These are phyloP conservation scores for Ceratopteris richardii DNA, from an alignment of 75 land plant species.

Conservation along the genomic window DNA sequence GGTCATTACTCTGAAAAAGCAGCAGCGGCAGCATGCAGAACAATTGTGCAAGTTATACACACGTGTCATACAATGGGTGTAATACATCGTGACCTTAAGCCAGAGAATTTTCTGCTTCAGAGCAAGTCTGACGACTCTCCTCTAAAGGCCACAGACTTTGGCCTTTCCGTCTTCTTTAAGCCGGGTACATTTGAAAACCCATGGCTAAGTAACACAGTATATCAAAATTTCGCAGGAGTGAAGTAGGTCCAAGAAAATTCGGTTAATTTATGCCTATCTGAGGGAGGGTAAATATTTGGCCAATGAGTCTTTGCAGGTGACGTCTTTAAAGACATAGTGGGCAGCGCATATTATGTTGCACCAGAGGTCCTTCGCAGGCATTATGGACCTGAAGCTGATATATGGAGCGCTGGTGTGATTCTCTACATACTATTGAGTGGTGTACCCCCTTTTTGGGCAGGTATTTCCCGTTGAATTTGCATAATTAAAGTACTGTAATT, in stretches of 20 bases:
- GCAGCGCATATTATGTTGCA: constrained; percentile 57
- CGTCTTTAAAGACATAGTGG: constrained; percentile 35
- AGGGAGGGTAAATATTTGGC: not conserved
- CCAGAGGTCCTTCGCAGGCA: constrained; percentile 38
- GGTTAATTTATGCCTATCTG: no score
- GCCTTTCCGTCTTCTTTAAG: constrained; percentile 20
- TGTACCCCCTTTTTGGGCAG: constrained; percentile 61
- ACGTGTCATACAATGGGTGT: constrained; percentile 24
- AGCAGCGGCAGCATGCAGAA: constrained; percentile 18
- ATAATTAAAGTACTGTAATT: not conserved
- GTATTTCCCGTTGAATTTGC: constrained; percentile 13
- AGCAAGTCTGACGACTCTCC: constrained; percentile 14
- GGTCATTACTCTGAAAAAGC: constrained; percentile 25
- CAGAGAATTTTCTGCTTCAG: constrained; percentile 19
- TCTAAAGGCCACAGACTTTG: constrained; percentile 29
- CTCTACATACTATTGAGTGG: constrained; percentile 62
- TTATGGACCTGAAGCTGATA: constrained; percentile 55
- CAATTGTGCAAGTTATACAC: constrained; percentile 18
- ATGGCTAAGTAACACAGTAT: no score
- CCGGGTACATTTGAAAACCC: constrained; percentile 9
- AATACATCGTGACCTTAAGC: constrained; percentile 23
- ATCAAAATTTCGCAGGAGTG: no score
- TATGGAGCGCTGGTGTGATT: constrained; percentile 67
- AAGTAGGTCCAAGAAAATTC: no score
- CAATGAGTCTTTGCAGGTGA: constrained; percentile 19